phyloP scores from a whole-genome alignment of 495 filamentous ascomycete species.

The Tuber brumale region DNA sequence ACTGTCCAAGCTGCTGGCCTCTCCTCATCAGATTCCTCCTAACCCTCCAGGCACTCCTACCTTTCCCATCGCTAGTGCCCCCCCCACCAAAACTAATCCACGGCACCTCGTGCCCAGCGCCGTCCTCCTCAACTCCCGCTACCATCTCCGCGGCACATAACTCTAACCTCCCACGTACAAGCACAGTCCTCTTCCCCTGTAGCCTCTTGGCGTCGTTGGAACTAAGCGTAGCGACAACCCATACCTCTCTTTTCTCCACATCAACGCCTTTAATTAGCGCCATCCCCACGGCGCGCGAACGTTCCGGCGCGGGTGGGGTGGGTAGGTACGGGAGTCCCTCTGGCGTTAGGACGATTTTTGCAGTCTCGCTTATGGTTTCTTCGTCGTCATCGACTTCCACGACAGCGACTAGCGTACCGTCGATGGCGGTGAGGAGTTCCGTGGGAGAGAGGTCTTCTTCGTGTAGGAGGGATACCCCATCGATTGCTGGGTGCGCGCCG shows the following conservation, averaged over 20 bases:
- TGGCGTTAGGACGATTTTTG: not conserved
- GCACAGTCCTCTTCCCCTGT: conserved; percentile 44
- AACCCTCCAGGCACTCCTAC: conserved; percentile 40
- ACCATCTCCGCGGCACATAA: conserved; percentile 27
- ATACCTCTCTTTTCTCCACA: conserved; percentile 36
- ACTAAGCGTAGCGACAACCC: not conserved
- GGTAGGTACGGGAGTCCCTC: conserved; percentile 15
- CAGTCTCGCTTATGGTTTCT: not conserved
- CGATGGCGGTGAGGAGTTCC: conserved; percentile 50
- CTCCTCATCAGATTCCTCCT: conserved; percentile 43
- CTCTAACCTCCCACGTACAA: conserved; percentile 51
- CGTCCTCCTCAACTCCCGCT: conserved; percentile 15
- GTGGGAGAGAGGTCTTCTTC: conserved; percentile 48
- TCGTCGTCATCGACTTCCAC: conserved; percentile 49
- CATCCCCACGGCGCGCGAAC: conserved; percentile 48
- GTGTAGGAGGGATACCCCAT: conserved; percentile 50
- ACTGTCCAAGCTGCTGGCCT: conserved; percentile 24
- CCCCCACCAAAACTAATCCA: conserved; percentile 37
- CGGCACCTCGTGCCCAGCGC: conserved; percentile 20
- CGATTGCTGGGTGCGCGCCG: conserved; percentile 49
- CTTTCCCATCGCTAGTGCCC: conserved; percentile 22
- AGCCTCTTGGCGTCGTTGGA: conserved; percentile 19
- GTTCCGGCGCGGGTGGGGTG: conserved; percentile 31
- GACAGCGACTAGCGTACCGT: conserved; percentile 55
- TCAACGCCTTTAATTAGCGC: conserved; percentile 52